These are phyloP conservation scores for Omphalotus olearius DNA, from an alignment of 1,284 basidiomycete species.

Conservation along the genomic window DNA sequence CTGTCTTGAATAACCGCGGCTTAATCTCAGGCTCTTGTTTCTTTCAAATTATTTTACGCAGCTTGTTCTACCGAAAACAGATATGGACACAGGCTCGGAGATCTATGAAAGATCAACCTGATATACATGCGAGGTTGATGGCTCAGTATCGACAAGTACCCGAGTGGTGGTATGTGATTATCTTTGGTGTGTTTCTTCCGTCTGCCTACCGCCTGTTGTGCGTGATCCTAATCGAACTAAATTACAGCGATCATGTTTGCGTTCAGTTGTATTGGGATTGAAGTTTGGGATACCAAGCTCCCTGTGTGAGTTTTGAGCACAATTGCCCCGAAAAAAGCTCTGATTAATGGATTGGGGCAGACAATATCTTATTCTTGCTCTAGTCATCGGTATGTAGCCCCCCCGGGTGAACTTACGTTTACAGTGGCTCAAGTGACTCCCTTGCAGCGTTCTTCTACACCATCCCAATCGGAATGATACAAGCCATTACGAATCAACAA, in stretches of 20 bases:
- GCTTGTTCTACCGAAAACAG: constrained; percentile 64
- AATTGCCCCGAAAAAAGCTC: no score
- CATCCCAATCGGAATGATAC: constrained; percentile 47
- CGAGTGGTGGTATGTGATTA: constrained; percentile 64
- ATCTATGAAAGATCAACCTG: constrained; percentile 58
- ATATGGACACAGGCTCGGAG: constrained; percentile 53
- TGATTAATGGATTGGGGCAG: no score
- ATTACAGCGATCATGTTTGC: constrained; percentile 38
- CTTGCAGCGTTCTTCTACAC: constrained; percentile 22
- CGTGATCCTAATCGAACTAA: no score
- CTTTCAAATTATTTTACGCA: no score
- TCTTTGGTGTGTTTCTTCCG: constrained; percentile 26
- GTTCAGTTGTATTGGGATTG: constrained; percentile 54
- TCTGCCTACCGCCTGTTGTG: background rate
- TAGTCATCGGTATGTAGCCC: constrained; percentile 19
- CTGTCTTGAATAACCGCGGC: no score
- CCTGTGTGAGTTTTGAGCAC: constrained; percentile 32
- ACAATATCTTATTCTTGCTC: constrained; percentile 18
- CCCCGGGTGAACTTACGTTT: background rate
- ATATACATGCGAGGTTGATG: constrained; percentile 75
- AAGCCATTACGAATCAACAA: constrained; percentile 27
- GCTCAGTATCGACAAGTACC: constrained; percentile 66
- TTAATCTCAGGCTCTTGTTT: no score
- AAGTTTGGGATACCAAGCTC: constrained; percentile 38
- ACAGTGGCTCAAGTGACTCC: no score